Evolutionary conservation across 2,329 filamentous ascomycete species (phyloP).

Genomic region (Diaporthe caulivora): DNA sequence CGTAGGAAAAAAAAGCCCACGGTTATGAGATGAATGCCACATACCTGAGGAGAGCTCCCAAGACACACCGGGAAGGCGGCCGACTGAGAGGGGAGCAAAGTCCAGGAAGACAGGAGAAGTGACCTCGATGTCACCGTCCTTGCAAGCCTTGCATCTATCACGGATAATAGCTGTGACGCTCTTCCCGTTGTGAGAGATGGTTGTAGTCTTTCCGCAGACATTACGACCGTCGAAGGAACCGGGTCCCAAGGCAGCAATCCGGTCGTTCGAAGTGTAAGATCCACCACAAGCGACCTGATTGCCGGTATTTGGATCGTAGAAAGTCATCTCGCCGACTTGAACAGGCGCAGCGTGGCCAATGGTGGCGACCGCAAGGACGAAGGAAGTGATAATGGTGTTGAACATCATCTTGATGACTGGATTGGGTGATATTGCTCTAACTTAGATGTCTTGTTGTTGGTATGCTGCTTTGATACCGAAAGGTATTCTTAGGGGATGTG

Average conservation of each 20-base stretch:
- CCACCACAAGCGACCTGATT: conserved; percentile 8
- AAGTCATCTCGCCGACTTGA: not conserved
- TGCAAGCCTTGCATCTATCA: not conserved
- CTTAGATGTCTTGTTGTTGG: not conserved
- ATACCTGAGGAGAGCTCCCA: not conserved
- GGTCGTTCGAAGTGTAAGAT: not conserved
- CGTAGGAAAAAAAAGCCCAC: too few species aligned
- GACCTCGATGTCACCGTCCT: not conserved
- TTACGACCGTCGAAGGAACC: not conserved
- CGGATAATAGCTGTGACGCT: not conserved
- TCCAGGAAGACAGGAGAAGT: not conserved
- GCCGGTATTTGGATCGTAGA: not conserved
- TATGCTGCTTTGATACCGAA: not conserved
- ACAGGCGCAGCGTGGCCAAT: not conserved
- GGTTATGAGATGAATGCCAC: not conserved
- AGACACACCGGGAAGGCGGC: not conserved
- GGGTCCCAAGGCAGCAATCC: not conserved
- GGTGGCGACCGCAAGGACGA: not conserved
- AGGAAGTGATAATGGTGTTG: not conserved
- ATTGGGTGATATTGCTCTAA: too few species aligned
- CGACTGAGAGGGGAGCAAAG: not conserved
- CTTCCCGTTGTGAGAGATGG: not conserved
- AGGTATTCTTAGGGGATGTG: too few species aligned
- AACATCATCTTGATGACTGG: not conserved
- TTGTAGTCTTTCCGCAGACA: not conserved